Conservation (phyloP, 106 monocot species). For the Dactylorhiza incarnata region DNA sequence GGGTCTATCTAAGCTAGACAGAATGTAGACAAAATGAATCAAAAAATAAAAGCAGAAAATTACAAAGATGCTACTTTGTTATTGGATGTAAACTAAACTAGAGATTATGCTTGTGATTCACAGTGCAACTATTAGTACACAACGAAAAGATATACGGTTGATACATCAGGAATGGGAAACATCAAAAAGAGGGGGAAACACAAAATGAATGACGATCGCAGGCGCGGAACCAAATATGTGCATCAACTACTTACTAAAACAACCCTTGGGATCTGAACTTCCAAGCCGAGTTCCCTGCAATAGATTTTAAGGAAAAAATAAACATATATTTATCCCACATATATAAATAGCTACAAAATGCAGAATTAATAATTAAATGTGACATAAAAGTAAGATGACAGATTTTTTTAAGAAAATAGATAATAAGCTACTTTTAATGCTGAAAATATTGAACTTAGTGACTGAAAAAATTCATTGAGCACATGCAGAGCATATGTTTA, state of each 20-base stretch:
- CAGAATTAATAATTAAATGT: background rate
- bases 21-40: background rate
- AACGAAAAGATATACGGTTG: background rate
- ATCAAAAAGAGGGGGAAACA: background rate
- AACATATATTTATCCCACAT: background rate
- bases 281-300: slow-evolving; percentile 91
- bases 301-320: slow-evolving; percentile 3
- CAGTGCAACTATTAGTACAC: background rate
- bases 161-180: background rate
- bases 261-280: slow-evolving; percentile 98
- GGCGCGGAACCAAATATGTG: background rate
- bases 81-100: background rate
- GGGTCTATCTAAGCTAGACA: background rate
- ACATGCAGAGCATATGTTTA: background rate
- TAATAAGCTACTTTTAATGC: background rate
- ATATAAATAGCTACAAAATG: background rate
- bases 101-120: background rate
- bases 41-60: background rate
- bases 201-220: background rate
- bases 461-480: background rate
- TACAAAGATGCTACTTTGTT: background rate
- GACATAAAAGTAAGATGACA: background rate
- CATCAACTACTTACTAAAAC: slow-evolving; percentile 74
- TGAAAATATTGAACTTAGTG: background rate
- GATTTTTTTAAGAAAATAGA: background rate